These are phyloP conservation scores for Plasmodium relictum DNA, from an alignment of 169 alveolate species.

Conservation along the genomic window DNA sequence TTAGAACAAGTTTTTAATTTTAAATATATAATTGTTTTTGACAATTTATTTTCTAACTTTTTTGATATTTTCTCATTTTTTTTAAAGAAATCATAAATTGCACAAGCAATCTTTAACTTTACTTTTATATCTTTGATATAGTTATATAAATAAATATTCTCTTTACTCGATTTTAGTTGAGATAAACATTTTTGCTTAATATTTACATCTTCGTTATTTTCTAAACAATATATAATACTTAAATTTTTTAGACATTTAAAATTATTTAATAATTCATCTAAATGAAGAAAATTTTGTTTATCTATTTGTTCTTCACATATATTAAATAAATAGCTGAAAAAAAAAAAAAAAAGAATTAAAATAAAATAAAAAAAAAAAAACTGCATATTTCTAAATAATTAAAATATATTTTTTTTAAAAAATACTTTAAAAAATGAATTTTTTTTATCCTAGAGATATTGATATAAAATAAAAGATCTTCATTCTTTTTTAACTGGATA, in stretches of 20 bases:
- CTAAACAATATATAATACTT: slow-evolving; percentile 25
- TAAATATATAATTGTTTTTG: slow-evolving; percentile 20
- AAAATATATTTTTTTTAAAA: neutral
- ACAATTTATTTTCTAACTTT: neutral
- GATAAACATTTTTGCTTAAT: slow-evolving; percentile 14
- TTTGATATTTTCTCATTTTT: slow-evolving; percentile 2
- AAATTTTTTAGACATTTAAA: slow-evolving; percentile 26
- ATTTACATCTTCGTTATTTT: slow-evolving; percentile 17
- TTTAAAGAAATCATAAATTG: slow-evolving; percentile 25
- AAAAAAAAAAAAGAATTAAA: neutral
- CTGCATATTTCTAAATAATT: too few relatives aligned
- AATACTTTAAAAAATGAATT: slow-evolving; percentile 36
- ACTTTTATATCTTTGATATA: slow-evolving; percentile 30
- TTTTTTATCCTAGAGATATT: slow-evolving; percentile 12
- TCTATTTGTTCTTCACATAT: slow-evolving; percentile 10
- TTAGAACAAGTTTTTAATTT: slow-evolving; percentile 9
- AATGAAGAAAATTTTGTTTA: slow-evolving; percentile 5
- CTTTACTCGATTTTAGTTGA: slow-evolving; percentile 13
- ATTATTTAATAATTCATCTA: slow-evolving; percentile 12
- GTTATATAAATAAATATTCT: slow-evolving; percentile 27
- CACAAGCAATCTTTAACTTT: slow-evolving; percentile 13
- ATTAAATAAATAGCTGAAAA: slow-evolving; percentile 34
- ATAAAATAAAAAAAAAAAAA: too few relatives aligned
- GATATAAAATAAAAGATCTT: slow-evolving; percentile 24
- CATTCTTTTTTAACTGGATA: neutral